Conservation (phyloP, 768 basidiomycete species). For the Mycena galopus region DNA sequence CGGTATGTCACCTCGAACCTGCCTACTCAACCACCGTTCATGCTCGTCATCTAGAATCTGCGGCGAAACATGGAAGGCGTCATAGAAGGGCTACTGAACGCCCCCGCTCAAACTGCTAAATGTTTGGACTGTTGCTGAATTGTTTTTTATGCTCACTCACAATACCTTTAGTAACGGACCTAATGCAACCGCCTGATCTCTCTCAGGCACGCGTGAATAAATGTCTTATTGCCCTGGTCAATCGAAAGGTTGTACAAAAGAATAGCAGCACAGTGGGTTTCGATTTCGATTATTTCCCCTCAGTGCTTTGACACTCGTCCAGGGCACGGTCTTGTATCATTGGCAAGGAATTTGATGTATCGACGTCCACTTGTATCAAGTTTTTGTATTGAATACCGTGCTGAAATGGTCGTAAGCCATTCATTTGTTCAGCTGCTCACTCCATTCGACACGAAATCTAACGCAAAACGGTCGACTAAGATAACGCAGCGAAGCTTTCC, state of each 20-base stretch:
- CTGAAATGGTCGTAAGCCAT: too few species aligned
- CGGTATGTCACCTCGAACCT: constrained; percentile 60
- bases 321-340: constrained; percentile 79
- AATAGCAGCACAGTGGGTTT: constrained; percentile 70
- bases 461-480: too few species aligned
- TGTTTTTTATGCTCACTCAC: not conserved
- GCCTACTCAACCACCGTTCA: not conserved
- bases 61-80: constrained; percentile 85
- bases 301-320: not conserved
- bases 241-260: constrained; percentile 86
- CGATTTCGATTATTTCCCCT: not conserved
- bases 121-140: constrained; percentile 51
- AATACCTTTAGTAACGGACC: constrained; percentile 72
- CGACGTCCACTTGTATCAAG: too few species aligned
- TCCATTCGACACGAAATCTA: too few species aligned
- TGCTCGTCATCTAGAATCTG: constrained; percentile 62
- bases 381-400: too few species aligned
- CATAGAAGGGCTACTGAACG: constrained; percentile 81
- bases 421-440: too few species aligned
- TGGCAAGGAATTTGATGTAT: constrained; percentile 70
- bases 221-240: constrained; percentile 91
- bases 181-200: constrained; percentile 84
- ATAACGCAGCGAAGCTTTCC: too few species aligned
- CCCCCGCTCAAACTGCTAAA: constrained; percentile 70
- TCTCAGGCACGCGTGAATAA: constrained; percentile 94